A percentile compares a stretch with the other conserved stretches of the same genome.
phyloP scores from a whole-genome alignment of 1,284 basidiomycete genomes.

The Cutaneotrichosporon daszewskae region DNA sequence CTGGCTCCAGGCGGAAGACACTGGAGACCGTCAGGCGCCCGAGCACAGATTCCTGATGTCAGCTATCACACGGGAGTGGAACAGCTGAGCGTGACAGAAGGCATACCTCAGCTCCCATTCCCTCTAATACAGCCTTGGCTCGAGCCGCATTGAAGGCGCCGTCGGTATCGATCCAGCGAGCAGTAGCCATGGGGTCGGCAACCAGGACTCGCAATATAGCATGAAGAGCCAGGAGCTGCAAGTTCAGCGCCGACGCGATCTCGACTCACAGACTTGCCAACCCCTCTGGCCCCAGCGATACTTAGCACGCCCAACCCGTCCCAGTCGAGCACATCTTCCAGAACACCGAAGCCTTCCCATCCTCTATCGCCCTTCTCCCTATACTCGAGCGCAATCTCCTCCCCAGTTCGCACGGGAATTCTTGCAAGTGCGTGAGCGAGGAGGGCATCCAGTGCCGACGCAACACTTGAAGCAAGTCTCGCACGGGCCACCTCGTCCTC shows the following conservation, averaged over 20 bases:
- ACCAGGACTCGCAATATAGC: constrained; percentile 28
- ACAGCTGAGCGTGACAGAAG: not conserved
- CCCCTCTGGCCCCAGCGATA: constrained; percentile 34
- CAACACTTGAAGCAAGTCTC: not conserved
- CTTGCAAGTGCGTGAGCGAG: constrained; percentile 15
- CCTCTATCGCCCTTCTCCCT: not conserved
- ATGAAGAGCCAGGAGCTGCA: constrained; percentile 39
- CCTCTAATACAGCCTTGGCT: constrained; percentile 25
- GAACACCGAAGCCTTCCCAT: constrained; percentile 35
- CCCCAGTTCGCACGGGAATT: not conserved
- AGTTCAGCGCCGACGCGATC: not conserved
- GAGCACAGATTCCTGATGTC: constrained; percentile 17
- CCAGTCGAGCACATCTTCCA: constrained; percentile 5
- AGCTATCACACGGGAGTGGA: too few species aligned
- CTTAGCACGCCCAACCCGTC: constrained; percentile 34
- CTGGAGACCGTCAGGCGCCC: constrained; percentile 28
- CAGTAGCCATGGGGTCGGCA: constrained; percentile 18
- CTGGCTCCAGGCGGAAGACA: constrained; percentile 36
- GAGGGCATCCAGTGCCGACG: constrained; percentile 23
- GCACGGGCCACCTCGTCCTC: not conserved
- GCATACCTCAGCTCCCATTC: constrained; percentile 26
- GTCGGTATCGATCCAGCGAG: constrained; percentile 43
- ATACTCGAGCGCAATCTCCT: not conserved
- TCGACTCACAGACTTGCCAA: constrained; percentile 41
- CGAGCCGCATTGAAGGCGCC: constrained; percentile 36